Conservation (phyloP, 306 rosid species). For the Cucumis melo region DNA sequence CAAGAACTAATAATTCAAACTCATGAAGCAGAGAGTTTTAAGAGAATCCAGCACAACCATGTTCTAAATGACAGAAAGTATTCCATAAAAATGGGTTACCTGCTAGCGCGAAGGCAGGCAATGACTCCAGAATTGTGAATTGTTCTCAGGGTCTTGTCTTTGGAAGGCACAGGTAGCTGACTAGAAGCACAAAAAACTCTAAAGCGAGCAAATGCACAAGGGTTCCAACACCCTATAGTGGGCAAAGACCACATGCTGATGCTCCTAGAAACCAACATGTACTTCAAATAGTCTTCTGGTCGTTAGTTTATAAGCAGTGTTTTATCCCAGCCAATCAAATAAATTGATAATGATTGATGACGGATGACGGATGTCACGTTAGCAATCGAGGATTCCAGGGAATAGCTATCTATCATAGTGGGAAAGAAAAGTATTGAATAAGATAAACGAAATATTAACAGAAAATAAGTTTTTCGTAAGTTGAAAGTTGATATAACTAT, state of each 20-base stretch:
- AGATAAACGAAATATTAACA: neutral
- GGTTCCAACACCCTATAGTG: neutral
- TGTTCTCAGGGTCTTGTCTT: slow-evolving; percentile 31
- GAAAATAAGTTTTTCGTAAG: neutral
- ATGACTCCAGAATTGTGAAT: slow-evolving; percentile 58
- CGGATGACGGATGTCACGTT: neutral
- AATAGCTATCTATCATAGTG: neutral
- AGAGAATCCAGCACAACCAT: neutral
- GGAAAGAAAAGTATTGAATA: neutral
- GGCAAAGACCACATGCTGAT: slow-evolving; percentile 11
- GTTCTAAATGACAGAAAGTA: neutral
- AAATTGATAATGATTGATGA: neutral
- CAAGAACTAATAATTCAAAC: neutral
- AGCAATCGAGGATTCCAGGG: neutral
- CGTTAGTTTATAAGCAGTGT: neutral
- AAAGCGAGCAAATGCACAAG: slow-evolving; percentile 9
- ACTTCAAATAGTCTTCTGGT: neutral
- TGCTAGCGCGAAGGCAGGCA: slow-evolving; percentile 85
- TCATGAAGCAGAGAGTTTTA: neutral
- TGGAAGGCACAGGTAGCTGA: slow-evolving; percentile 24
- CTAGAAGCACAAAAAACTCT: slow-evolving; percentile 23
- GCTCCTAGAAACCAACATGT: slow-evolving; percentile 9
- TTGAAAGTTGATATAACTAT: neutral
- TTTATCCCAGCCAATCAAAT: neutral
- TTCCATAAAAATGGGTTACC: slow-evolving; percentile 15